Percentiles rank a stretch among this genome's conserved stretches.
These are phyloP conservation scores for Chrysopogon serrulatus DNA, from an alignment of 176 grass and related monocot species.

Conservation along the genomic window DNA sequence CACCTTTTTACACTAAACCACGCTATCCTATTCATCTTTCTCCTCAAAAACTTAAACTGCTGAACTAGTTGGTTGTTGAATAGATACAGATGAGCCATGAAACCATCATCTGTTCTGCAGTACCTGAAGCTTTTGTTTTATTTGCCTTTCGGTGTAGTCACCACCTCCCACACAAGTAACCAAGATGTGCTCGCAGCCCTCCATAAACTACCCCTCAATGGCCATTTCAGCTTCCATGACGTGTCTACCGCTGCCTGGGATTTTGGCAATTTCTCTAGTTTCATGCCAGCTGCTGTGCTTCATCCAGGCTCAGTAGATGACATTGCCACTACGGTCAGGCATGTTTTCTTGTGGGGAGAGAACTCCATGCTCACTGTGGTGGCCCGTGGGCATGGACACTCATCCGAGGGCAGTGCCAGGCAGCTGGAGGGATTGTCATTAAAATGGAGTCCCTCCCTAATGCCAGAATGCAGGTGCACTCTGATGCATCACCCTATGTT, in stretches of 20 bases:
- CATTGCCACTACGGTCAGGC: conserved; percentile 48
- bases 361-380: conserved; percentile 59
- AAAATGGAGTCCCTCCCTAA: conserved; percentile 59
- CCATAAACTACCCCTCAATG: conserved; percentile 38
- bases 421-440: conserved; percentile 65
- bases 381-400: conserved; percentile 80
- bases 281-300: conserved; percentile 48
- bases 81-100: conserved; percentile 29
- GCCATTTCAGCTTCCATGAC: conserved; percentile 51
- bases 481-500: conserved; percentile 50
- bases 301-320: conserved; percentile 56
- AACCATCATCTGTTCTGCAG: conserved; percentile 19
- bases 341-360: conserved; percentile 46
- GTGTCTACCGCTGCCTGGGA: conserved; percentile 54
- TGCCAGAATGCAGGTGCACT: conserved; percentile 21
- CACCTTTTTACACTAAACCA: conserved; percentile 22
- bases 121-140: conserved; percentile 52
- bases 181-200: conserved; percentile 31
- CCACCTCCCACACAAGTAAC: conserved; percentile 33
- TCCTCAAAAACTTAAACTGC: conserved; percentile 23
- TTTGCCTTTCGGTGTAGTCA: conserved; percentile 40
- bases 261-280: conserved; percentile 58
- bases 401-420: conserved; percentile 81
- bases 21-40: not conserved
- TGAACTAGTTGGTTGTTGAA: not conserved